These are phyloP conservation scores for Aureobasidium sp. DNA, from an alignment of 2,329 filamentous ascomycete species.

Conservation along the genomic window DNA sequence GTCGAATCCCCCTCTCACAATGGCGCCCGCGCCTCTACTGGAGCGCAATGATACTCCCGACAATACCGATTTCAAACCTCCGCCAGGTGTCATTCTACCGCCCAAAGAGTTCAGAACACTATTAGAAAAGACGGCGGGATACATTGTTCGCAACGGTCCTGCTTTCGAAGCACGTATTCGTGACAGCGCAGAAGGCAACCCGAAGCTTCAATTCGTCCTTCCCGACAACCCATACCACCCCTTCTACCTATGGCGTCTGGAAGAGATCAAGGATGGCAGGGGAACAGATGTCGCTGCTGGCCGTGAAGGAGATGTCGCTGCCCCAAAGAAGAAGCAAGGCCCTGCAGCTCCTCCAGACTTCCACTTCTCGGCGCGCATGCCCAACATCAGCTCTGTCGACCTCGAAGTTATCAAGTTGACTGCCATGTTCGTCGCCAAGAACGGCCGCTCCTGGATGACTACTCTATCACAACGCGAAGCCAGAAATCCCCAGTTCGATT, in stretches of 20 bases:
- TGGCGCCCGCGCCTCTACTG: conserved; percentile 25
- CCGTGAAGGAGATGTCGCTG: conserved; percentile 54
- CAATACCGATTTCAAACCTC: conserved; percentile 64
- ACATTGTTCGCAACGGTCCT: conserved; percentile 61
- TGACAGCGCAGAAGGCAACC: conserved; percentile 72
- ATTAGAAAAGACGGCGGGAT: conserved; percentile 91
- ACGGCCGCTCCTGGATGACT: conserved; percentile 87
- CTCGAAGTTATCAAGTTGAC: conserved; percentile 66
- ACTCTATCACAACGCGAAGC: conserved; percentile 80
- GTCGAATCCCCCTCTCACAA: conserved; percentile 13
- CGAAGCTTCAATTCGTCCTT: conserved; percentile 86
- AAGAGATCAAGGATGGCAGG: conserved; percentile 75
- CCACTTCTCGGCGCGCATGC: conserved; percentile 92
- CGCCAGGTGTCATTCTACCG: conserved; percentile 75
- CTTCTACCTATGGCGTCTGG: conserved; percentile 85
- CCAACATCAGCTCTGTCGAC: conserved; percentile 92
- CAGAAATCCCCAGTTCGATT: conserved; percentile 91
- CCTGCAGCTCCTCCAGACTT: conserved; percentile 81
- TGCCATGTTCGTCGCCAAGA: conserved; percentile 85
- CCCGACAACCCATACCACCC: conserved; percentile 73
- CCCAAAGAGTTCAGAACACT: conserved; percentile 73
- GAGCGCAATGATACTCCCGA: conserved; percentile 22
- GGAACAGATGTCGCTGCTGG: conserved; percentile 73
- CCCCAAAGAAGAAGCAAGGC: conserved; percentile 61
- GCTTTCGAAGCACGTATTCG: conserved; percentile 76